Conservation (phyloP, 805 yeast species). For the Monosporozyma servazzii region DNA sequence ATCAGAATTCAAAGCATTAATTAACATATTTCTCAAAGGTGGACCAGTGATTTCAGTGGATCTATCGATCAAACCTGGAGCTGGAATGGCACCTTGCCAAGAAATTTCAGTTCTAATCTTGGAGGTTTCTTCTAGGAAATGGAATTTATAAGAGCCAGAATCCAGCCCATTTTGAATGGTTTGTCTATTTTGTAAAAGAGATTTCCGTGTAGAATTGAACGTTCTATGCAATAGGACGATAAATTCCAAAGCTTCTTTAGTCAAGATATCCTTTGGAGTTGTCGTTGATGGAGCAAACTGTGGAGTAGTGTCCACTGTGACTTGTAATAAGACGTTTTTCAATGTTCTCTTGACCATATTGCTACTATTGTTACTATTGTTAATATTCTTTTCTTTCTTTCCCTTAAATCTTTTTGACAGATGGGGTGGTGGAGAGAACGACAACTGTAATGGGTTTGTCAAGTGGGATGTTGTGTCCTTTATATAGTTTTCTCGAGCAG, state of each 20-base stretch:
- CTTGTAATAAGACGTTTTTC: constrained; percentile 31
- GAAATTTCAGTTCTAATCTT: constrained; percentile 60
- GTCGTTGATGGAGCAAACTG: constrained; percentile 32
- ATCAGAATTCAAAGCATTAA: constrained; percentile 68
- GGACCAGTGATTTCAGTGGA: constrained; percentile 82
- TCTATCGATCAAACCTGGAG: constrained; percentile 65
- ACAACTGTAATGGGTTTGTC: no score
- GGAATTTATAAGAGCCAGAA: constrained; percentile 44
- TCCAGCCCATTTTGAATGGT: constrained; percentile 53
- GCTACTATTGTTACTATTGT: background rate
- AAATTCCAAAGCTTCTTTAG: constrained; percentile 47
- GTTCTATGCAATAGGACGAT: constrained; percentile 66
- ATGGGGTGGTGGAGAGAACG: no score
- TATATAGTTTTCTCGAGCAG: no score
- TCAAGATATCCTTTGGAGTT: constrained; percentile 31
- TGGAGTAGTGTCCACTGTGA: constrained; percentile 26
- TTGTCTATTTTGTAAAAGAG: constrained; percentile 53
- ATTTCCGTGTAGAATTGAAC: constrained; percentile 53
- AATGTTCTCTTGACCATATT: constrained; percentile 23
- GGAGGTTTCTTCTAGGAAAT: constrained; percentile 60
- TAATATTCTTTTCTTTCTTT: background rate
- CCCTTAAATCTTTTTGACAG: background rate
- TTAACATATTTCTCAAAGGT: constrained; percentile 74
- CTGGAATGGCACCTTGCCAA: constrained; percentile 69
- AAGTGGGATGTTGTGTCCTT: no score